Evolutionary conservation across 345 rosid genomes (phyloP).

Genomic region (Draba incana): DNA sequence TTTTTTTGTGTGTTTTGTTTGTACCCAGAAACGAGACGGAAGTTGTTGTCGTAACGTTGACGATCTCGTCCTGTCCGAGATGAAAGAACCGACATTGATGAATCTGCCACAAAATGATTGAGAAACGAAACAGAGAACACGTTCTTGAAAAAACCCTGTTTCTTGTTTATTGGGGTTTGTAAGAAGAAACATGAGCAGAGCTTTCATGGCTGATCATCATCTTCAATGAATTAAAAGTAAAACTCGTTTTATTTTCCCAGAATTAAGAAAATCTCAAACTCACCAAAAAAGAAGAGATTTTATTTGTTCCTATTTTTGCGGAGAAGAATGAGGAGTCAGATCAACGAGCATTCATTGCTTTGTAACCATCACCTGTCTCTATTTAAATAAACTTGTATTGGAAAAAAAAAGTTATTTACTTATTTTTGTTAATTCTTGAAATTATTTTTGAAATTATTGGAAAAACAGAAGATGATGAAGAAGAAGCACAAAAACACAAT

Average conservation of each 20-base stretch:
- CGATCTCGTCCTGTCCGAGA: slow-evolving; percentile 70
- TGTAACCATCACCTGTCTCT: slow-evolving; percentile 28
- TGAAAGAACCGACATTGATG: slow-evolving; percentile 46
- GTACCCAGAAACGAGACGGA: slow-evolving; percentile 83
- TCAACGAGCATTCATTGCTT: slow-evolving; percentile 35
- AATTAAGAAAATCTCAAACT: slow-evolving; percentile 31
- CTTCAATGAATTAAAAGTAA: neutral
- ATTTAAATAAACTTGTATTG: neutral
- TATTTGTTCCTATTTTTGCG: slow-evolving; percentile 29
- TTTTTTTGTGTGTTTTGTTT: neutral
- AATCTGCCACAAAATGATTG: slow-evolving; percentile 22
- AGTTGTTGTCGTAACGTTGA: slow-evolving; percentile 72
- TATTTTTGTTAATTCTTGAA: neutral
- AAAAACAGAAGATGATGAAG: neutral
- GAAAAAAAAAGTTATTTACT: neutral
- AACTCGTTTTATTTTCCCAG: neutral
- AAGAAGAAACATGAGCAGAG: slow-evolving; percentile 24
- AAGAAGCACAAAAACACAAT: neutral
- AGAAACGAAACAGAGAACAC: slow-evolving; percentile 20
- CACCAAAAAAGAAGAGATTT: neutral
- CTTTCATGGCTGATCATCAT: slow-evolving; percentile 31
- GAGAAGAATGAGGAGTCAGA: slow-evolving; percentile 39
- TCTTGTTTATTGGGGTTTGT: slow-evolving; percentile 20
- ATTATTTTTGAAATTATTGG: too few relatives aligned
- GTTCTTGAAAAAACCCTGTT: slow-evolving; percentile 23